A percentile compares a stretch with the other conserved stretches of the same genome.
These are phyloP conservation scores for Talaromyces albobiverticillius DNA, from an alignment of 2,329 filamentous ascomycete species.

Conservation along the genomic window DNA sequence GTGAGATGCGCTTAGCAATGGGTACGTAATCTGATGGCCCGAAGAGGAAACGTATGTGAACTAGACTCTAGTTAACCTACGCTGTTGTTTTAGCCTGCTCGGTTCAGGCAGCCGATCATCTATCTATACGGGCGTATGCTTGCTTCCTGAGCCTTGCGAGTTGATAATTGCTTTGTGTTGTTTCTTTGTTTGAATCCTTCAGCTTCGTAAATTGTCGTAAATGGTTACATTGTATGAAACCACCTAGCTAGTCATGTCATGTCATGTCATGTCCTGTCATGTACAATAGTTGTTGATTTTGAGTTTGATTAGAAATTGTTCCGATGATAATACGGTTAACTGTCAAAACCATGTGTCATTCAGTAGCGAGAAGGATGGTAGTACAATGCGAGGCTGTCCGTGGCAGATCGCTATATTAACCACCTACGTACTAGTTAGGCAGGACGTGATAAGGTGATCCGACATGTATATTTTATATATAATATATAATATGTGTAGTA, in stretches of 20 bases:
- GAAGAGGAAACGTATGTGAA: neutral
- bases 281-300: neutral
- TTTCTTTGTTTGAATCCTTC: neutral
- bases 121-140: neutral
- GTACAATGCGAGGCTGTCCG: neutral
- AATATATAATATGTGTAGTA: neutral
- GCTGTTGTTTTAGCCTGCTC: neutral
- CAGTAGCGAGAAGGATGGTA: neutral
- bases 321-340: neutral
- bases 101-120: conserved; percentile 8
- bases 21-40: neutral
- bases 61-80: neutral
- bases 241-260: neutral
- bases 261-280: too few species aligned
- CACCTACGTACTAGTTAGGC: too few species aligned
- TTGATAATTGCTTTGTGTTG: neutral
- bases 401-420: neutral
- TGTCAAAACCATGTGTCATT: neutral
- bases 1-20: neutral
- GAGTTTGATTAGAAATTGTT: neutral
- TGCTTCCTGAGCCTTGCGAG: neutral
- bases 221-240: too few species aligned
- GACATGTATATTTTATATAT: neutral
- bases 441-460: too few species aligned
- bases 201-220: neutral